Percentiles rank a stretch among this genome's conserved stretches.
phyloP scores from a whole-genome alignment of 2,329 filamentous ascomycete species.

The Aureobasidium sp. region DNA sequence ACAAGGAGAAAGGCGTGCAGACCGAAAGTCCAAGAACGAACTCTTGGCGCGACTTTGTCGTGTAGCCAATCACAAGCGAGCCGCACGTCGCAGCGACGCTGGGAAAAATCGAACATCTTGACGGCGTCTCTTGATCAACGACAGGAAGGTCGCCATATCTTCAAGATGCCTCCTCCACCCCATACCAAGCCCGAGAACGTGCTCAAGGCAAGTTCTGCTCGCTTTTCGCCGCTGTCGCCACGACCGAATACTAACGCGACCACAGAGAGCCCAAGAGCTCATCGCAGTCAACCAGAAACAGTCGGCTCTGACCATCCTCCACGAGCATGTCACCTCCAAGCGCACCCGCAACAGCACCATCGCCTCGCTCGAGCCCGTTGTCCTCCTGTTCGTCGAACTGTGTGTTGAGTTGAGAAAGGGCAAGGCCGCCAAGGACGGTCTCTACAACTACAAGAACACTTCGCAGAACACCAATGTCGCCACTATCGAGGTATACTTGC shows the following conservation, averaged over 20 bases:
- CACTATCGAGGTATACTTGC: slow-evolving; percentile 72
- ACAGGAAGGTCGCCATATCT: slow-evolving; percentile 17
- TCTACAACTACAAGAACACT: slow-evolving; percentile 99
- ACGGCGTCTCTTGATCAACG: slow-evolving; percentile 10
- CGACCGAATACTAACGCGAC: slow-evolving; percentile 15
- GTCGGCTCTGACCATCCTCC: slow-evolving; percentile 86
- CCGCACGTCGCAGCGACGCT: slow-evolving; percentile 1
- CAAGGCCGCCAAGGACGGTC: slow-evolving; percentile 94
- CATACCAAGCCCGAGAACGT: slow-evolving; percentile 99
- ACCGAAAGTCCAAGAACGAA: background rate
- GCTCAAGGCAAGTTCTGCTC: slow-evolving; percentile 55
- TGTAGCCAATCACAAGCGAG: slow-evolving; percentile 11
- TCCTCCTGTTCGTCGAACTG: slow-evolving; percentile 94
- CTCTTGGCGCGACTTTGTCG: background rate
- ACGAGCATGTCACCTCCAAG: slow-evolving; percentile 99
- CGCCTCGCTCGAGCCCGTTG: slow-evolving; percentile 91
- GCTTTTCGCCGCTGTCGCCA: background rate
- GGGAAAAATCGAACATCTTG: slow-evolving; percentile 9
- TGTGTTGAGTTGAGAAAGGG: slow-evolving; percentile 97
- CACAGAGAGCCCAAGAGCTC: slow-evolving; percentile 84
- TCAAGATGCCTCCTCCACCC: slow-evolving; percentile 81
- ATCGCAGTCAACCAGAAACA: slow-evolving; percentile 92
- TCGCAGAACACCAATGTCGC: slow-evolving; percentile 97
- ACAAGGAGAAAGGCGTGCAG: background rate
- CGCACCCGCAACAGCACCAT: slow-evolving; percentile 96